Evolutionary conservation across 2,329 filamentous ascomycete genomes (phyloP), one percentile per base, ranked within the genome.

Genomic region (Diaporthe velutina): DNA sequence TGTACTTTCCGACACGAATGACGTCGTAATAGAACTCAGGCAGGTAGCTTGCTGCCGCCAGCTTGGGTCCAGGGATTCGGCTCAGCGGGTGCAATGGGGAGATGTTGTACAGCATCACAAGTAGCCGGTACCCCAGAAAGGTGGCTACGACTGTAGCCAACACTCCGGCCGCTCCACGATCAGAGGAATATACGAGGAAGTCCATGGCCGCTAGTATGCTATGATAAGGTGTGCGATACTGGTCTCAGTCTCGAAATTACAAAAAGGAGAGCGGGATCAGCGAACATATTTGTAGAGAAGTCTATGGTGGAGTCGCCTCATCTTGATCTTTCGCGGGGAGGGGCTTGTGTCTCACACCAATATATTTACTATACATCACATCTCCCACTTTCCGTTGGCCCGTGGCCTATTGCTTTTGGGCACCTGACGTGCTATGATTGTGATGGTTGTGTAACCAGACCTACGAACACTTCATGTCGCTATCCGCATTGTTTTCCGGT

Each of bases 11-110:
- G 9, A 30, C 22, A 9, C 52, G 42, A 15, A 73, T 58, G 6
- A 70, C 64, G 22, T 73, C 71, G 61, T 55, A 70, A 28, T 66
- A 73, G 40, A 73, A 73, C 58, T 73, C 71, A 6, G 60, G 64
- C 4, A 73, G 12, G 28, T 68, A 68, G 60, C 28, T 70, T 13
- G 64, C 64, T 19, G 71, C 71, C 17, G 71, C 60, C 45, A 73
- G 38, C 50, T 48, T 70, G 12, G 71, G 71, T 5, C 71, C 71
- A 2, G 71, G 71, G 30, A 73, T 50, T 17, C 12, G 25, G 40
- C 61, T 68, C 12, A 73, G 19, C 22, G 71, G 61, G 54, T 73
- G 71, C 3, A 73, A 42, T 3, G 70, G 55, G 2, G 70, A 72
- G 10, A 54, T 15, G 33, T 72, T 72, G 70, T 72, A 72, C n/a